These are phyloP conservation scores for Paramecium pentaurelia DNA, from an alignment of 73 alveolate species.

Conservation along the genomic window DNA sequence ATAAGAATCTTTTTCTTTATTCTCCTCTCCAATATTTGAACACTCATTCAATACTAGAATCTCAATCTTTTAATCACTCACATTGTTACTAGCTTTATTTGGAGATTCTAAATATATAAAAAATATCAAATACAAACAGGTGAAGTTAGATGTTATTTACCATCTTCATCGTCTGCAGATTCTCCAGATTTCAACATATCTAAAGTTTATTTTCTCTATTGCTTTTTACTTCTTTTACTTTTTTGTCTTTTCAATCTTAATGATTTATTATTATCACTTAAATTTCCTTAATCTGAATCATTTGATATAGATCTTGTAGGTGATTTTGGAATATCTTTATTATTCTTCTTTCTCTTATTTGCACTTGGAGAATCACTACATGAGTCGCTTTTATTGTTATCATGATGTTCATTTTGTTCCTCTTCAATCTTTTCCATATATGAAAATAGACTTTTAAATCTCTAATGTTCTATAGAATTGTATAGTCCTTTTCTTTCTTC, in stretches of 20 bases:
- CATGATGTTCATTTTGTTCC: not conserved
- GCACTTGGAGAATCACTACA: not conserved
- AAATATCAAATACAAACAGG: not conserved
- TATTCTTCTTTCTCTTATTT: not conserved
- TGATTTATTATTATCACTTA: not conserved
- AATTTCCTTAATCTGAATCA: not conserved
- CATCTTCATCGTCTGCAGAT: not conserved
- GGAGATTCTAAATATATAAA: not conserved
- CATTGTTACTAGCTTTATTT: not conserved
- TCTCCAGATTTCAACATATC: not conserved
- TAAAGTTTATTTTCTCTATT: not conserved
- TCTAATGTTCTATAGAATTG: slow-evolving; percentile 12
- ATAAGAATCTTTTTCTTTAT: not conserved
- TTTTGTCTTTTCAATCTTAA: not conserved
- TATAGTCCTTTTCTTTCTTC: not conserved
- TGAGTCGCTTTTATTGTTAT: not conserved
- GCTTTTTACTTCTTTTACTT: not conserved
- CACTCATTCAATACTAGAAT: not conserved
- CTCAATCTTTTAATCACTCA: not conserved
- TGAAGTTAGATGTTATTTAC: not conserved
- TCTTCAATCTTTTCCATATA: slow-evolving; percentile 38
- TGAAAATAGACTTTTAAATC: not conserved
- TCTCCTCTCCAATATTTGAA: not conserved
- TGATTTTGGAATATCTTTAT: not conserved
- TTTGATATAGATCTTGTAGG: not conserved